Evolutionary conservation across 2,329 filamentous ascomycete species (phyloP).

Genomic region (Lecanoromycetidae sp.): DNA sequence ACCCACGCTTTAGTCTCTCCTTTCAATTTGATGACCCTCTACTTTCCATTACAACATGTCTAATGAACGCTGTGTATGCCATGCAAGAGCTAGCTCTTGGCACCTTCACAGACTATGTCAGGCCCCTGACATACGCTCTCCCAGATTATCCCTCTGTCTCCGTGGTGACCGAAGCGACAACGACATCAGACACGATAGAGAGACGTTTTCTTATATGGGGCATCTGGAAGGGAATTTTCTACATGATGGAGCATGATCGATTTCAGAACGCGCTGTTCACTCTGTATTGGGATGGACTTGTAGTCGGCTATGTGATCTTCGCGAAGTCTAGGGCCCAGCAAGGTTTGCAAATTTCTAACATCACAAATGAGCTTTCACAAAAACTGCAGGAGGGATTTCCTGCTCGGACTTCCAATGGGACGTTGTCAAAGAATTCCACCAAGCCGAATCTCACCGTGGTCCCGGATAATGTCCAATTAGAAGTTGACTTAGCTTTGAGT

Average conservation of each 20-base stretch:
- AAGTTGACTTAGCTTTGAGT: not conserved
- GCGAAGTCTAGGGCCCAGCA: not conserved
- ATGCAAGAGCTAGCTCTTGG: not conserved
- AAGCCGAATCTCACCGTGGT: not conserved
- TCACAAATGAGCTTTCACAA: not conserved
- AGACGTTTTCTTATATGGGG: not conserved
- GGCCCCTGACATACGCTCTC: not conserved
- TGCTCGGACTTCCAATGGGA: not conserved
- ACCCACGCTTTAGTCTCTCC: not conserved
- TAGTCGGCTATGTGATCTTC: not conserved
- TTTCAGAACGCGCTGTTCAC: not conserved
- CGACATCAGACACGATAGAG: not conserved
- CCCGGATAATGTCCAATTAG: not conserved
- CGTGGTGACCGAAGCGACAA: not conserved
- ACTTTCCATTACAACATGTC: not conserved
- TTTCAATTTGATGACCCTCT: not conserved
- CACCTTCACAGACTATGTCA: not conserved
- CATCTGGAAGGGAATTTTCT: not conserved
- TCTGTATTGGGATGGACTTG: not conserved
- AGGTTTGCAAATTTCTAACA: not conserved
- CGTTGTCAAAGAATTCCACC: not conserved
- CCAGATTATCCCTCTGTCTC: not conserved
- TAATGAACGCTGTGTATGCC: not conserved
- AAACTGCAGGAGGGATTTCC: not conserved
- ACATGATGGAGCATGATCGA: not conserved